Conservation (phyloP, 805 yeast genomes). For the Starmerella lactis-condensi region DNA sequence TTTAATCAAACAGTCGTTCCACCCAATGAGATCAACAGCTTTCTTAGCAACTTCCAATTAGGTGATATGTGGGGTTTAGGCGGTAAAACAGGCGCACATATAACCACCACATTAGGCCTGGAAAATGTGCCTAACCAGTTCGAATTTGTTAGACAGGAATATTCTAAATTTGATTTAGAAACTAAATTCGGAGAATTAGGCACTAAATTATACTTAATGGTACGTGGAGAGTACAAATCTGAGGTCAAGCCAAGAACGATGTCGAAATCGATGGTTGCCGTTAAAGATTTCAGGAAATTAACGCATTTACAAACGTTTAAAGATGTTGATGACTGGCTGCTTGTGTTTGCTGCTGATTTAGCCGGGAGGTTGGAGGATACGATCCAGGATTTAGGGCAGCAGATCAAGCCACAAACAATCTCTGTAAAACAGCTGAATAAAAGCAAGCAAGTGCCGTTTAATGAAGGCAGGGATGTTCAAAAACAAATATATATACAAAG, state of each 20-base stretch:
- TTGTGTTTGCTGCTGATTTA: slow-evolving; percentile 66
- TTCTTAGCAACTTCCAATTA: slow-evolving; percentile 43
- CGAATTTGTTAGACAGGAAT: slow-evolving; percentile 16
- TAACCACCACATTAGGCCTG: slow-evolving; percentile 32
- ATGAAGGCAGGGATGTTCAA: slow-evolving; percentile 1
- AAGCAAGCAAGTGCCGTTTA: slow-evolving; percentile 11
- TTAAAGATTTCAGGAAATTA: slow-evolving; percentile 52
- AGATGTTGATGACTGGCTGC: slow-evolving; percentile 62
- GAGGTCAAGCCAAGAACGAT: slow-evolving; percentile 41
- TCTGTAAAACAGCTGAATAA: slow-evolving; percentile 23
- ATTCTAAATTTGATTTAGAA: slow-evolving; percentile 3
- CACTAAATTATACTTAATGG: slow-evolving; percentile 36
- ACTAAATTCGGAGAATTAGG: slow-evolving; percentile 35
- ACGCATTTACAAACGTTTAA: slow-evolving; percentile 30
- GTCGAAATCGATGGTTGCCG: slow-evolving; percentile 74
- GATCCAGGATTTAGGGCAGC: slow-evolving; percentile 38
- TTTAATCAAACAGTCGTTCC: slow-evolving; percentile 64
- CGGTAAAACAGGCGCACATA: slow-evolving; percentile 59
- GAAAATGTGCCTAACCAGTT: slow-evolving; percentile 26
- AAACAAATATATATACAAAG: slow-evolving; percentile 8
- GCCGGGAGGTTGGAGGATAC: slow-evolving; percentile 51
- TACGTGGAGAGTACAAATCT: slow-evolving; percentile 41
- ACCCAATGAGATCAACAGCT: slow-evolving; percentile 30
- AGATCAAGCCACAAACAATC: slow-evolving; percentile 39
- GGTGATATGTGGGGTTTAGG: slow-evolving; percentile 81